Evolutionary conservation across 1,139 yeast genomes (phyloP), one percentile per base, ranked within the genome.

Genomic region (Suhomyces terraborum): DNA sequence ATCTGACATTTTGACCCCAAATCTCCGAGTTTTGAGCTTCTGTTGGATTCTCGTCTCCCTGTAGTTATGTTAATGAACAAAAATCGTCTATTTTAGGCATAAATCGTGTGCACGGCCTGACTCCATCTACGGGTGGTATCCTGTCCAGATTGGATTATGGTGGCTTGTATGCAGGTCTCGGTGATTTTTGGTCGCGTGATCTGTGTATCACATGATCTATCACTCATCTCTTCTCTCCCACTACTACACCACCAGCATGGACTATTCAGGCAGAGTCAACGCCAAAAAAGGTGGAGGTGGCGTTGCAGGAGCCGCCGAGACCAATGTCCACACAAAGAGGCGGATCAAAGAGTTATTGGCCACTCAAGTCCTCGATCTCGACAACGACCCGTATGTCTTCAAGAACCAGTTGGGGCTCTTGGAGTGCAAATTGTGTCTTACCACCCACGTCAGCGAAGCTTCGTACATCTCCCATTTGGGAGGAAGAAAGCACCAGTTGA

Each of bases 381-480:
- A 82, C 32, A 76, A 77, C 38, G 88, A 88, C 55, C 95, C 95
- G 0, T 88, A 86, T 60, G 85, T 86, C 13, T 77, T 80, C 60
- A 75, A 79, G 50, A 87, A 85, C 57, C 88, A 84, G 53, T 62
- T 82, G 16, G 96, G 96, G 2, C 64, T 80, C 35, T 67, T 83
- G 22, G 96, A 88, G 56, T 88, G 96, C 58, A 72, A 77, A 33
- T 67, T 88, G 23, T 88, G 96, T 57, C 62, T 81, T 23, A 88
- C 96, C 1, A 75, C 85, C 0, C 96, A 88, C 61, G 69, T 75
- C 20, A 78, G 81, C 23, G 91, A 84, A 46, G 77, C 87, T n/a
- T 82, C 89, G 7, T 88, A 86, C 55, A 67, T 88, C 13, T 75
- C 89, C 1, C 96, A 88, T 54, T 73, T 89, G 4, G 85, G 88